A percentile compares a stretch with the other conserved stretches of the same genome.
phyloP scores from a whole-genome alignment of 2,329 filamentous ascomycete genomes.

The Fusarium robinianum region DNA sequence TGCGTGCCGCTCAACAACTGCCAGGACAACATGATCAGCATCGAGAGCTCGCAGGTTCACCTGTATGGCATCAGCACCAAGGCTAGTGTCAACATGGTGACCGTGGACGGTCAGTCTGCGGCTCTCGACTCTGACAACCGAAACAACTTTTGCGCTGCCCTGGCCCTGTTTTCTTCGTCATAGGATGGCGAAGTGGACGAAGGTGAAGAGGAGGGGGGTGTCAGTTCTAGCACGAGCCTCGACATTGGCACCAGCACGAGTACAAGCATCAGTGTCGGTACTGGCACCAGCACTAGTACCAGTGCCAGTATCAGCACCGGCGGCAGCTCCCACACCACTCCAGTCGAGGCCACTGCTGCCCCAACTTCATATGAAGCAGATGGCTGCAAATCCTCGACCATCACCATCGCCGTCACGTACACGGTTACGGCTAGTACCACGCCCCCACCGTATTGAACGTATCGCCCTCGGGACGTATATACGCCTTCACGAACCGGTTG shows the following conservation, averaged over 20 bases:
- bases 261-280: neutral
- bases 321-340: neutral
- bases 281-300: neutral
- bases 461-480: slow-evolving; percentile 2
- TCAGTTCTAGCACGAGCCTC: neutral
- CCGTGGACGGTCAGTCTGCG: slow-evolving; percentile 58
- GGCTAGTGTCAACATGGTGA: slow-evolving; percentile 74
- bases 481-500: slow-evolving; percentile 8
- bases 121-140: slow-evolving; percentile 65
- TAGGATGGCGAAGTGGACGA: slow-evolving; percentile 9
- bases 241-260: neutral
- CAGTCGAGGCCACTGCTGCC: neutral
- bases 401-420: neutral
- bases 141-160: slow-evolving; percentile 67
- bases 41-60: slow-evolving; percentile 69
- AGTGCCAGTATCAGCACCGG: neutral
- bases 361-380: neutral
- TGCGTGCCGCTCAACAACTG: slow-evolving; percentile 71
- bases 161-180: slow-evolving; percentile 47
- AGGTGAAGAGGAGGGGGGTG: neutral
- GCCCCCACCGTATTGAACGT: neutral
- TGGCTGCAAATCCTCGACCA: no score
- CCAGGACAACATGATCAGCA: slow-evolving; percentile 76
- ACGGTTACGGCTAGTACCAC: neutral
- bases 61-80: slow-evolving; percentile 76